These are phyloP conservation scores for Ophiostoma perfectum DNA, from an alignment of 2,329 filamentous ascomycete genomes.

Conservation along the genomic window DNA sequence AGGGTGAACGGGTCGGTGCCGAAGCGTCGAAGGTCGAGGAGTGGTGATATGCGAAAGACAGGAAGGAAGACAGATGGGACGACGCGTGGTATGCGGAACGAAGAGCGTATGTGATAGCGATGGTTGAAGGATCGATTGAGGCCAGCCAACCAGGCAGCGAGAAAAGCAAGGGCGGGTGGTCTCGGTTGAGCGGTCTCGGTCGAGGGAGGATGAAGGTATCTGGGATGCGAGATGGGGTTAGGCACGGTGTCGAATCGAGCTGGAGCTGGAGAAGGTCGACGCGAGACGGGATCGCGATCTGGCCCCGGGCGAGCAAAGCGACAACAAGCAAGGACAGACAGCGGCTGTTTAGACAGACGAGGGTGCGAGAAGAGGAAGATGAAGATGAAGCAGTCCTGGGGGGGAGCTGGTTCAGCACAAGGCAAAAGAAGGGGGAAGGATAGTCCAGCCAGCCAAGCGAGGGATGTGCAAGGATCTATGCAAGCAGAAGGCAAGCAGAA, in stretches of 20 bases:
- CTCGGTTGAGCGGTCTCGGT: slow-evolving; percentile 3
- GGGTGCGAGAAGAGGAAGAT: not conserved
- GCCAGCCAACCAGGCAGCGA: slow-evolving; percentile 18
- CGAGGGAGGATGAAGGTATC: not conserved
- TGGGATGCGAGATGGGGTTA: slow-evolving; percentile 2
- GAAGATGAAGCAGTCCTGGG: no score
- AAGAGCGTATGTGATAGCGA: not conserved
- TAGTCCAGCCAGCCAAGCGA: not conserved
- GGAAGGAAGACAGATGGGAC: not conserved
- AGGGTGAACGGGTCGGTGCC: slow-evolving; percentile 19
- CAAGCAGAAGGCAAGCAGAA: not conserved
- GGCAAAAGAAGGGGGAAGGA: not conserved
- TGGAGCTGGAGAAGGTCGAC: not conserved
- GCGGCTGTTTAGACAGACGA: not conserved
- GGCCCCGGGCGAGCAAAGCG: no score
- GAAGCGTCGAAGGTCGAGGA: not conserved
- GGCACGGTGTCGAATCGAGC: not conserved
- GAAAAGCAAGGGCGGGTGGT: slow-evolving; percentile 34
- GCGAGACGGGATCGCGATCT: not conserved
- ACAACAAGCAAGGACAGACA: not conserved
- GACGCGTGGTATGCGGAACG: not conserved
- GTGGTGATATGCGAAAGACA: not conserved
- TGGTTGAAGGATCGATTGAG: slow-evolving; percentile 7
- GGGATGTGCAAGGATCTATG: slow-evolving; percentile 2
- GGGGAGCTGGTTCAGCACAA: not conserved